Conservation (phyloP, 441 rosid genomes). For the Heliophila coronopifolia region DNA sequence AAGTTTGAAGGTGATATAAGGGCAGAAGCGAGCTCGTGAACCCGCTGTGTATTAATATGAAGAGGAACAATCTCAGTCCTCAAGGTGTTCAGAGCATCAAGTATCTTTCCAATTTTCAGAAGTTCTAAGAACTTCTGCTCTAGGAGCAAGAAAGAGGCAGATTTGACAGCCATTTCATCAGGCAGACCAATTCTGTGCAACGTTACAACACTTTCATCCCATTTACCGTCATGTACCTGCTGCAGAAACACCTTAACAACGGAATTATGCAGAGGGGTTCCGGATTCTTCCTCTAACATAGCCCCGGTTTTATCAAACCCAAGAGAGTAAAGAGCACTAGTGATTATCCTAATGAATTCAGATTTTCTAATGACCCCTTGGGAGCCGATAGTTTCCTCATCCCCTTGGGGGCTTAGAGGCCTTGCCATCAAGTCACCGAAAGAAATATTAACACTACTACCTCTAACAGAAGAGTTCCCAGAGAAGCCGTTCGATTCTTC, state of each 20-base stretch:
- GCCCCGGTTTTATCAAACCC: slow-evolving; percentile 49
- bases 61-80: slow-evolving; percentile 50
- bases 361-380: slow-evolving; percentile 42
- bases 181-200: slow-evolving; percentile 36
- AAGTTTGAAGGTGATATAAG: slow-evolving; percentile 31
- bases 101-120: slow-evolving; percentile 30
- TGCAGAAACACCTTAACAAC: slow-evolving; percentile 35
- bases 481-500: slow-evolving; percentile 36
- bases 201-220: slow-evolving; percentile 48
- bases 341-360: slow-evolving; percentile 44
- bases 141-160: slow-evolving; percentile 43
- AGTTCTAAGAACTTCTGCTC: slow-evolving; percentile 51
- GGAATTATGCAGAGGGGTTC: slow-evolving; percentile 38
- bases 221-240: slow-evolving; percentile 44
- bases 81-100: slow-evolving; percentile 37
- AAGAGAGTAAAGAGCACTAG: slow-evolving; percentile 48
- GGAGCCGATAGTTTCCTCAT: slow-evolving; percentile 37
- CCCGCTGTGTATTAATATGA: slow-evolving; percentile 33
- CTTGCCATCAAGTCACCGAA: slow-evolving; percentile 51
- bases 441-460: slow-evolving; percentile 30
- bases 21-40: slow-evolving; percentile 42
- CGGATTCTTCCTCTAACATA: slow-evolving; percentile 50
- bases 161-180: slow-evolving; percentile 39
- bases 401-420: slow-evolving; percentile 50
- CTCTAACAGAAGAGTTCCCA: slow-evolving; percentile 29